Evolutionary conservation across 192 early-diverging fungal genomes (phyloP).

Genomic region (Entomortierella parvispora): DNA sequence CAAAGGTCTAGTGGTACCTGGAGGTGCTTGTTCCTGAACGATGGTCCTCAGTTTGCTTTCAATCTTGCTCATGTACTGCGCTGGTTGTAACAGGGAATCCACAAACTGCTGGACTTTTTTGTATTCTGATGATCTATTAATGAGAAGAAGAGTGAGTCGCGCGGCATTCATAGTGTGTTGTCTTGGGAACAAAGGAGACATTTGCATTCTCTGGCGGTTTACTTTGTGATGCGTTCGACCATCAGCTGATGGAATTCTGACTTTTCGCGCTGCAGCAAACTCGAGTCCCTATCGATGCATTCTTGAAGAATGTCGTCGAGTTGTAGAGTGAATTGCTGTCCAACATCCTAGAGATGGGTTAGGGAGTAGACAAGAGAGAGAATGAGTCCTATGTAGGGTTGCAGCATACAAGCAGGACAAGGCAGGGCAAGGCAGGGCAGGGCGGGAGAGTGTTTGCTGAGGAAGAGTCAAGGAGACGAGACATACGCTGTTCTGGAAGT

Average conservation of each 20-base stretch:
- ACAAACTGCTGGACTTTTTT: slow-evolving; percentile 49
- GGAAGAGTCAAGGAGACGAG: not conserved
- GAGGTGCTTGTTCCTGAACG: slow-evolving; percentile 41
- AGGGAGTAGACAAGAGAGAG: not conserved
- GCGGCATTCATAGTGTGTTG: not conserved
- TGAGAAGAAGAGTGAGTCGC: not conserved
- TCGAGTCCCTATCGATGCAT: slow-evolving; percentile 40
- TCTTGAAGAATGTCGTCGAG: slow-evolving; percentile 39
- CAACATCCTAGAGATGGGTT: slow-evolving; percentile 10
- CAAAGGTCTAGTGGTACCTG: slow-evolving; percentile 24
- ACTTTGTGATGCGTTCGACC: slow-evolving; percentile 50
- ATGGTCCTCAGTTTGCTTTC: slow-evolving; percentile 38
- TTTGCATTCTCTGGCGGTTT: not conserved
- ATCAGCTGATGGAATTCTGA: slow-evolving; percentile 49
- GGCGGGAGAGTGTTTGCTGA: not conserved
- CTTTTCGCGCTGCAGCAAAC: slow-evolving; percentile 40
- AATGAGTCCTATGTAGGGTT: not conserved
- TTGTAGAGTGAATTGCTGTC: slow-evolving; percentile 41
- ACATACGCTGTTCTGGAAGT: slow-evolving; percentile 50
- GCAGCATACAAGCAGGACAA: not conserved
- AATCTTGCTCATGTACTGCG: slow-evolving; percentile 48
- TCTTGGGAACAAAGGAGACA: not conserved
- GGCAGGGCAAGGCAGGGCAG: not conserved
- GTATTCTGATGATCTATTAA: slow-evolving; percentile 40
- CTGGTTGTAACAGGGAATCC: slow-evolving; percentile 36